Conservation (phyloP, 2,329 filamentous ascomycete genomes). For the Xylariaceae sp. region DNA sequence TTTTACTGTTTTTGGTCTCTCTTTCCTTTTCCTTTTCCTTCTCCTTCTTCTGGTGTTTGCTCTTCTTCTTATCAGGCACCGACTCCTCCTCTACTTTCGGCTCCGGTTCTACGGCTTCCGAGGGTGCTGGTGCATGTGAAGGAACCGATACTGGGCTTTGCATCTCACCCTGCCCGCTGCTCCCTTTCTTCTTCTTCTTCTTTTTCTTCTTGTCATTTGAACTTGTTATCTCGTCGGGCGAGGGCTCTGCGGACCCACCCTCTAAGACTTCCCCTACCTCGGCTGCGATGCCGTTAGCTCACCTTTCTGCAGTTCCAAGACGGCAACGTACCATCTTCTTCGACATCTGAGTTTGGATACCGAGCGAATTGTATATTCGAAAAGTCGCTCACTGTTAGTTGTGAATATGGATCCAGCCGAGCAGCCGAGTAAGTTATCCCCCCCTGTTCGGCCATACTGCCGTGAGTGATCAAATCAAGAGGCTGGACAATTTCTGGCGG, state of each 20-base stretch:
- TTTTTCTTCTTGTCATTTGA: not conserved
- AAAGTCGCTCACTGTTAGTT: slow-evolving; percentile 21
- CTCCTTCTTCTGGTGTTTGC: slow-evolving; percentile 16
- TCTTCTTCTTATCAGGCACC: not conserved
- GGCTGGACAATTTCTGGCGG: slow-evolving; percentile 10
- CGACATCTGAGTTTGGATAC: slow-evolving; percentile 15
- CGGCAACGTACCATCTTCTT: slow-evolving; percentile 21
- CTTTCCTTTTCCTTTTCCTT: slow-evolving; percentile 15
- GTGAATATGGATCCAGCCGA: slow-evolving; percentile 17
- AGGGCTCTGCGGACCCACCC: slow-evolving; percentile 5
- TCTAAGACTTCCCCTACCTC: slow-evolving; percentile 14
- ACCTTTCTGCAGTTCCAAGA: slow-evolving; percentile 3
- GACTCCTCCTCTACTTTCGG: not conserved
- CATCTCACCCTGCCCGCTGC: not conserved
- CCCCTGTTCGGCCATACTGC: slow-evolving; percentile 21
- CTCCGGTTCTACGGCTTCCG: not conserved
- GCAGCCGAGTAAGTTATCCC: slow-evolving; percentile 22
- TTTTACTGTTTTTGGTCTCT: slow-evolving; percentile 9
- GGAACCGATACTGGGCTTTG: too few relatives aligned
- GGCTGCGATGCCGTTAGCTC: slow-evolving; percentile 15
- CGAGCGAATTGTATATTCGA: slow-evolving; percentile 18
- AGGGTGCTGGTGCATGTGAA: not conserved
- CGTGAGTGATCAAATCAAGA: slow-evolving; percentile 5
- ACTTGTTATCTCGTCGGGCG: not conserved
- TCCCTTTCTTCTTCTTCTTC: not conserved